These are phyloP conservation scores for Urtica urens DNA, from an alignment of 306 rosid genomes.

Conservation along the genomic window DNA sequence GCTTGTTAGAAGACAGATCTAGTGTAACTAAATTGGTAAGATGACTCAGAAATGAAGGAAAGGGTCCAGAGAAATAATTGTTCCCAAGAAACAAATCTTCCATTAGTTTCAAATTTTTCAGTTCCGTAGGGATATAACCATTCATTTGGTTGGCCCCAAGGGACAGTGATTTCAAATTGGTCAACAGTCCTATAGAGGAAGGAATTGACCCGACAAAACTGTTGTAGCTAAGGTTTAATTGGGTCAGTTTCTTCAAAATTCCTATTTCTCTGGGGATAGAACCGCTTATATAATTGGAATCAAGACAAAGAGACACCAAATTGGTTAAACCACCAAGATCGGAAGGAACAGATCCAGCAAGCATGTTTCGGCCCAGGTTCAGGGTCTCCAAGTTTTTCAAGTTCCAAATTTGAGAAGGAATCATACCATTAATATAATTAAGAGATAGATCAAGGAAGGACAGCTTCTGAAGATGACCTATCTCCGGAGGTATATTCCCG, in stretches of 20 bases:
- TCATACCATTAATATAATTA: constrained; percentile 1
- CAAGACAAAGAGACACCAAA: background rate
- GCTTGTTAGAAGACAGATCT: constrained; percentile 7
- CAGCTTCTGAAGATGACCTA: constrained; percentile 6
- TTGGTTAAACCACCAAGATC: background rate
- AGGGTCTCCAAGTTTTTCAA: constrained; percentile 4
- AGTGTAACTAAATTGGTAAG: background rate
- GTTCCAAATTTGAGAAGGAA: constrained; percentile 7
- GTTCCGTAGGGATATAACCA: constrained; percentile 7
- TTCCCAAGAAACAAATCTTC: background rate
- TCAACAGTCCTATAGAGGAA: background rate
- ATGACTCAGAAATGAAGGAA: constrained; percentile 1
- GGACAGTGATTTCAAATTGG: constrained; percentile 1
- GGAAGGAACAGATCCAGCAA: background rate
- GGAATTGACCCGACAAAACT: constrained; percentile 6
- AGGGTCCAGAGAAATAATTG: background rate
- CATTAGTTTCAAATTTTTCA: background rate
- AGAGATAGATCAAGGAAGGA: constrained; percentile 10
- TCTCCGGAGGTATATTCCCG: constrained; percentile 5
- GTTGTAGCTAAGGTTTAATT: background rate
- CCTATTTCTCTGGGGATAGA: constrained; percentile 3
- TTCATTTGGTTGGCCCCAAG: background rate
- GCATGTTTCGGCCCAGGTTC: constrained; percentile 2
- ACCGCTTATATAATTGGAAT: constrained; percentile 1
- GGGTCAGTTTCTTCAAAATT: background rate